phyloP scores from a whole-genome alignment of 345 rosid species.

The Camelina laxa region DNA sequence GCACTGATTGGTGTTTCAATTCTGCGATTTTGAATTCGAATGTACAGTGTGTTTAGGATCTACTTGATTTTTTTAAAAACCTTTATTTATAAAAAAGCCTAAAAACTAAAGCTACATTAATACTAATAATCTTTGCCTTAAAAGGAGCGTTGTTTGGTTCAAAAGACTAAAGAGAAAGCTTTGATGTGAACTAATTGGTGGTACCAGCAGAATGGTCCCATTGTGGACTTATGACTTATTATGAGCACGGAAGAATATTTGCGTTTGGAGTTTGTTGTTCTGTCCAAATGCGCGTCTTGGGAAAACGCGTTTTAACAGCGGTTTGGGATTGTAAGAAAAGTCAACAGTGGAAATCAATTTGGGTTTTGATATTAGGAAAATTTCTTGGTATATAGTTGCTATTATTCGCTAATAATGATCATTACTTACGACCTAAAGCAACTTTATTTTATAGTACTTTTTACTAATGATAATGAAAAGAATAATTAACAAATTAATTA shows the following conservation, averaged over 20 bases:
- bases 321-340: slow-evolving; percentile 1
- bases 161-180: not conserved
- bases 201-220: slow-evolving; percentile 17
- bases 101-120: not conserved
- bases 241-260: not conserved
- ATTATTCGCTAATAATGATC: slow-evolving; percentile 36
- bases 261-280: not conserved
- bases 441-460: slow-evolving; percentile 14
- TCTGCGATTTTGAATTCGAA: slow-evolving; percentile 30
- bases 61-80: slow-evolving; percentile 12
- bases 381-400: not conserved
- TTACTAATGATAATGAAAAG: not conserved
- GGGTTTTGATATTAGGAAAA: not conserved
- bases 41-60: slow-evolving; percentile 13
- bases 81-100: slow-evolving; percentile 33
- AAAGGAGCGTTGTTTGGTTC: slow-evolving; percentile 8
- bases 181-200: not conserved
- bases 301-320: slow-evolving; percentile 26
- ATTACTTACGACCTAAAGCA: slow-evolving; percentile 38
- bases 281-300: slow-evolving; percentile 18
- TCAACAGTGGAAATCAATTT: slow-evolving; percentile 2
- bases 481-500: not conserved
- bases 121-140: slow-evolving; percentile 25
- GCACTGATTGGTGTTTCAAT: slow-evolving; percentile 7
- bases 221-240: not conserved